phyloP scores from a whole-genome alignment of 768 basidiomycete genomes.

The Hygrophorus russula region DNA sequence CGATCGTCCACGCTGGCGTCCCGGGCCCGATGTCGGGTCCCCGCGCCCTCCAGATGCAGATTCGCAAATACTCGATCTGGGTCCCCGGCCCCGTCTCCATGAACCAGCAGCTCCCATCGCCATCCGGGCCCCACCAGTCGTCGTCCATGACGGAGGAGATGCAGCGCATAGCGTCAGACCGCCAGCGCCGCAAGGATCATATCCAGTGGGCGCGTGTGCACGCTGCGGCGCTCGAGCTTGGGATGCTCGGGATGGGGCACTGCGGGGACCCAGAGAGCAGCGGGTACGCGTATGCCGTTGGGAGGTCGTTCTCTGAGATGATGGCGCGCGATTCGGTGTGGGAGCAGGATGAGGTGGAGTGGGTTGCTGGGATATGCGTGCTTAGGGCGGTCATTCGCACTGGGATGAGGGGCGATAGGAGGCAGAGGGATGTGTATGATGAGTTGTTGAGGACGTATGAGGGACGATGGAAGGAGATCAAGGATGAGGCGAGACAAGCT shows the following conservation, averaged over 20 bases:
- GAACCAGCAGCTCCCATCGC: conserved; percentile 8
- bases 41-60: conserved; percentile 45
- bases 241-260: conserved; percentile 34
- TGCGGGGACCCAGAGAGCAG: conserved; percentile 12
- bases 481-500: conserved; percentile 52
- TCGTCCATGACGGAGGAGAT: conserved; percentile 45
- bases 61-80: conserved; percentile 49
- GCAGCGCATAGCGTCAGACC: conserved; percentile 48
- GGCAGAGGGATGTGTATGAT: conserved; percentile 42
- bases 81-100: conserved; percentile 19
- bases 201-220: conserved; percentile 61
- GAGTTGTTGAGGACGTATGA: conserved; percentile 46
- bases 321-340: conserved; percentile 56
- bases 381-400: conserved; percentile 47
- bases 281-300: too few species aligned
- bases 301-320: conserved; percentile 37
- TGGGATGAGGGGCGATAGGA: conserved; percentile 32
- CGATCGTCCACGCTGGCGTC: conserved; percentile 41
- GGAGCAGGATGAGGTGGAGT: conserved; percentile 57
- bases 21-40: conserved; percentile 45
- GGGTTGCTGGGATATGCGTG: conserved; percentile 54
- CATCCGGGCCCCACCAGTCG: conserved; percentile 14
- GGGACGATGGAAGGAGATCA: conserved; percentile 60
- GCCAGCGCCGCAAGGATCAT: conserved; percentile 51
- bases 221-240: conserved; percentile 50